Evolutionary conservation across 1,284 basidiomycete genomes (phyloP), one percentile per base, ranked within the genome.

Genomic region (Gymnopus androsaceus): DNA sequence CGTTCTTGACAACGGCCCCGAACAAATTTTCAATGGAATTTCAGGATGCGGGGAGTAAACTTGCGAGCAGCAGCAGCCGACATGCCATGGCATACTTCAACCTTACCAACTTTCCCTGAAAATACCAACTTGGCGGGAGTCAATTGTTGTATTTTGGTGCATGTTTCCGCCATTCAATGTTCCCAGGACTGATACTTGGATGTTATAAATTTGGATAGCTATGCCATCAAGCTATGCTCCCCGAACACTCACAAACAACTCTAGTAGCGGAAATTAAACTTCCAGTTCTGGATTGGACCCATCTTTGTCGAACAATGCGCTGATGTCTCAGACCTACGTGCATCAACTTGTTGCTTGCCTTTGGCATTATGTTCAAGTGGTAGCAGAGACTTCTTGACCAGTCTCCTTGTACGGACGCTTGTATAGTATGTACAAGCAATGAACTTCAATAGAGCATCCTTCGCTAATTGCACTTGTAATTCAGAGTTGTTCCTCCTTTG

Each of bases 21-120:
- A 68, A 12, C 61, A 71, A 51, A 59, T 67, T 3, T 71, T 66
- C 56, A 65, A 67, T 56, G 75, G 74, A 8, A 63, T 71, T 30
- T 76, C 76, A 2, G 76, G 75, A 1, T 78, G 75, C 52, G 75
- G 75, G 15, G 73, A 75, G 3, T 44, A 62, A 62, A 73, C 73
- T 12, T 78, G 76, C 64, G 76, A 78, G 59, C 72, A 77, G 59
- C 70, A 72, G 59, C 66, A 69, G 42, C 75, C 75, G 1, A 72
- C n/a, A n/a, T n/a, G n/a, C 73, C 0, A 62, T 77, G 37, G 66
- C 69, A 51, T 78, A 70, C 56, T 67, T 78, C 37, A 78, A 77
- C 45, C 66, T 78, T 45, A 68, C 70, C 33, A 66, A 28, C 75
- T 77, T 55, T 71, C 65, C 0, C 55, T 78, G 36, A 72, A 52